Evolutionary conservation across 805 yeast species (phyloP), one percentile per base, ranked within the genome.

Genomic region (Cyberlindnera japonica): DNA sequence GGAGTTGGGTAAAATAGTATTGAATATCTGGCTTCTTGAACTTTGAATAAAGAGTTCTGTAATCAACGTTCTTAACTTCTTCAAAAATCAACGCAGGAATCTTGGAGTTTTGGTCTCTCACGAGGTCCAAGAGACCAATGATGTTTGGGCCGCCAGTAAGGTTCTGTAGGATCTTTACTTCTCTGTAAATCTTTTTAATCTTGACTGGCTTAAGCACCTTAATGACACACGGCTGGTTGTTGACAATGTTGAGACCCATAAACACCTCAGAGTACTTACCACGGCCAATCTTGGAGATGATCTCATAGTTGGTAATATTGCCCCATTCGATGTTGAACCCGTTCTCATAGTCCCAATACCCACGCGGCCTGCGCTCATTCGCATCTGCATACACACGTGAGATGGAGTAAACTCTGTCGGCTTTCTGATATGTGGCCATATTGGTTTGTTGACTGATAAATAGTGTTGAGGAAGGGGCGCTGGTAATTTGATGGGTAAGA

Each of bases 191-290:
- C 64, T 90, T 90, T 72, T 90, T 90, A 68, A 84, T 75, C 64
- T 88, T 90, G 18, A 90, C 95, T 9, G 97, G 97, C 62, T 90
- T 90, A 54, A 90, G 70, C 51, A 88, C 95, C 61, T 90, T 90
- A 50, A 90, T 85, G 31, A 90, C 91, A 55, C 93, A 83, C 31
- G 72, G 70, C 42, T 69, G 73, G 39, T 77, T 79, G 48, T 75
- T 76, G 40, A 75, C 69, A 37, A 85, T 68, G 57, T 85, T 82
- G 32, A 81, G 72, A 21, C 96, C 96, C 59, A 81, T 83, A 60
- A 90, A 90, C 22, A 90, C 97, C 62, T 90, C 97, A n/a, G 95
- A 83, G 64, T 89, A 90, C 67, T 87, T 90, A 19, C 97, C 97
- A 42, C 96, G 75, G 12, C 97, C 97, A 15, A 90, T 82, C 63